Base-by-base conservation (phyloP, 441 rosid genomes). In the Raphanus hybrid region DNA sequence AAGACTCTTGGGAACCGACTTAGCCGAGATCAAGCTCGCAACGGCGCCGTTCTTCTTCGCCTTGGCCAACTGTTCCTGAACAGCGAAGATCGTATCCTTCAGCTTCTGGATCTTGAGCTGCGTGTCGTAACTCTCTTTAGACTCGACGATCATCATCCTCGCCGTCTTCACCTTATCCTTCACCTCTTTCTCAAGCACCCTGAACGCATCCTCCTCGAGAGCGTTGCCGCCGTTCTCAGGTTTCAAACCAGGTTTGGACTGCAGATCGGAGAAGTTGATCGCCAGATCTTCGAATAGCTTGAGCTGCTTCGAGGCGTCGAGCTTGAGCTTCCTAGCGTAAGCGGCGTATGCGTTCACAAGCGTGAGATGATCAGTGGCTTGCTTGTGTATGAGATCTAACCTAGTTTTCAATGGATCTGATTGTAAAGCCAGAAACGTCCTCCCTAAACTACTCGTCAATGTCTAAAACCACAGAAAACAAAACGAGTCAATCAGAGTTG, bases 101-200 rank as follows among this genome's bases (percentile, higher is more conserved):
- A 92, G 64, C 88, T 94, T 94, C 88, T 94, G 98, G 77, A 94
- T 92, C 85, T 94, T 94, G 15, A 94, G 80, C 90, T 94, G 97
- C 66, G 90, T 94, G 74, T 94, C 97, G 6, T 94, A 94, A 63
- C 87, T 92, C 86, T 94, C 97, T 78, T 94, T 94, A 0, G 93
- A 34, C 81, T 94, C 98, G 5, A 75, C 90, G 26, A 94, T 87
- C 91, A 92, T 86, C 82, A 80, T 50, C 50, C 98, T 87, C 0
- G 91, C 86, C 0, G 82, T 71, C 80, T 94, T 94, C 68, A 91
- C 96, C 74, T 81, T 87, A 50, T 93, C 97, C 67, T 93, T 93
- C 39, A 94, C 97, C 83, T 94, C 98, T 82, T 92, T 92, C 89
- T 94, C 98, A 52, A 90, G 87, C 61, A 62, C 87, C 85, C 92